Conservation (phyloP, 2,329 filamentous ascomycete species). For the Talaromyces sp. region DNA sequence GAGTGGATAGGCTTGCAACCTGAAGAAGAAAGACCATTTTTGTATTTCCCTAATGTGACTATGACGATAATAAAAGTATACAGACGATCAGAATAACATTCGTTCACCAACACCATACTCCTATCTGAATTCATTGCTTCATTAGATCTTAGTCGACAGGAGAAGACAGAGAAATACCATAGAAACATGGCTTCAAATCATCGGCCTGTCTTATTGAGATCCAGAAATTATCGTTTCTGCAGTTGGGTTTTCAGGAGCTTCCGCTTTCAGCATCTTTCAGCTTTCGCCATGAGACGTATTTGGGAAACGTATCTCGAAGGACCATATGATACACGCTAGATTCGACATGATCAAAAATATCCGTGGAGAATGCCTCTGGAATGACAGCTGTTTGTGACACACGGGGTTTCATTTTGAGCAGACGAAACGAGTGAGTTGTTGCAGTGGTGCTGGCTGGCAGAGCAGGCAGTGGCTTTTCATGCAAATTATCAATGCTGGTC, state of each 20-base stretch:
- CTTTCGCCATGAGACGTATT: conserved; percentile 7
- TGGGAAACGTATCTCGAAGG: background rate
- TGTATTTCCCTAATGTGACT: background rate
- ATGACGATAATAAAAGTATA: conserved; percentile 3
- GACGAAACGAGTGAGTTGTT: background rate
- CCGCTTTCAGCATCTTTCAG: background rate
- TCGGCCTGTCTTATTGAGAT: no score
- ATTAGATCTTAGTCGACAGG: background rate
- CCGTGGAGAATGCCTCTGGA: background rate
- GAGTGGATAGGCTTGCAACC: background rate
- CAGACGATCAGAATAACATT: conserved; percentile 17
- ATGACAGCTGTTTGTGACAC: background rate
- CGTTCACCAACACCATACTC: conserved; percentile 6
- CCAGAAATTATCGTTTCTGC: background rate
- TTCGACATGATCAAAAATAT: background rate
- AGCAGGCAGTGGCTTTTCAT: background rate
- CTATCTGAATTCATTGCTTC: background rate
- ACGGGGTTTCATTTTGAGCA: background rate
- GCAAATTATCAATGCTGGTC: background rate
- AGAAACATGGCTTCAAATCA: no score
- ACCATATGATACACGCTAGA: background rate
- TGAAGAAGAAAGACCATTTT: background rate
- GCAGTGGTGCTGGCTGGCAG: background rate
- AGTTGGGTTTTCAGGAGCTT: background rate
- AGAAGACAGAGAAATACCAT: background rate